phyloP scores from a whole-genome alignment of 768 basidiomycete species.

The Hygrophorus pudorinus region DNA sequence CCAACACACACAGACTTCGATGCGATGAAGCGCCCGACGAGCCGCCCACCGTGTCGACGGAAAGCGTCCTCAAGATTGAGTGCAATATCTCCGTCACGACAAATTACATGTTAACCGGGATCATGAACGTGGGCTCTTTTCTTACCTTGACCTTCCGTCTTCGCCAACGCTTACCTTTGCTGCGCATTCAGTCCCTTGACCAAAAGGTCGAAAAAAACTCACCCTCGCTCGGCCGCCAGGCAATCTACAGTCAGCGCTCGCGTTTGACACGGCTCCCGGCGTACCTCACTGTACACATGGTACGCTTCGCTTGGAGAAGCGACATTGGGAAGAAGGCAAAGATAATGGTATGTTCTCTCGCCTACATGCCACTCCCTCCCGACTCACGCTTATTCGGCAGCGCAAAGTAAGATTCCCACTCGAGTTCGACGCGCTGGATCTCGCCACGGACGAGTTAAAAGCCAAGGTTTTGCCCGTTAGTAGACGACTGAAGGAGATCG shows the following conservation, averaged over 20 bases:
- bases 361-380: not conserved
- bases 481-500: constrained; percentile 64
- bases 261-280: constrained; percentile 77
- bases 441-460: constrained; percentile 73
- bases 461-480: constrained; percentile 62
- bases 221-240: constrained; percentile 67
- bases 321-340: constrained; percentile 93
- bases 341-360: constrained; percentile 63
- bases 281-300: constrained; percentile 88
- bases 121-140: constrained; percentile 50
- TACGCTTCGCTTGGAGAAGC: constrained; percentile 88
- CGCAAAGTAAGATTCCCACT: constrained; percentile 88
- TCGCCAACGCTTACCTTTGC: not conserved
- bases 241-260: constrained; percentile 71
- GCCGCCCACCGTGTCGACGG: constrained; percentile 45
- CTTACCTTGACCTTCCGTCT: not conserved
- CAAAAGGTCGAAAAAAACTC: constrained; percentile 82
- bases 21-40: constrained; percentile 83
- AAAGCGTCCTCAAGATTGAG: constrained; percentile 79
- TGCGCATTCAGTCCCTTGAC: constrained; percentile 58
- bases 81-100: constrained; percentile 86
- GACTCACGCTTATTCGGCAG: constrained; percentile 23
- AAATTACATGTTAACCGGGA: constrained; percentile 83
- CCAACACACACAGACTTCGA: constrained; percentile 40
- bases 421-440: constrained; percentile 79